Conservation (phyloP, 2,329 filamentous ascomycete species). For the Neofusicoccum parvum region DNA sequence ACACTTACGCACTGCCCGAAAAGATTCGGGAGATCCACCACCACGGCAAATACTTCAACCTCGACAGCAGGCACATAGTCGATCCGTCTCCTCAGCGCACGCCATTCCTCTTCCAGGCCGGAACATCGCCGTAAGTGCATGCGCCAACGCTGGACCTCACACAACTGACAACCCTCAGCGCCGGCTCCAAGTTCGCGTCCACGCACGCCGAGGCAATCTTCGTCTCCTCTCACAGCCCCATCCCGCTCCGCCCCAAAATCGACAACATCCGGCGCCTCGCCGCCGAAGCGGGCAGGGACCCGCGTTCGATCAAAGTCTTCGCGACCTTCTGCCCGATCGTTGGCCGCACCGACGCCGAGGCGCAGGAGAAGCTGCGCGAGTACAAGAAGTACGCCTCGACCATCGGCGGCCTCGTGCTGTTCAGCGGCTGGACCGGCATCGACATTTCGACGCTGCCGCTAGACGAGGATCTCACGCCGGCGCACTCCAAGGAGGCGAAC, state of each 20-base stretch:
- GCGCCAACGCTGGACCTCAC: too few species aligned
- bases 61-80: conserved; percentile 49
- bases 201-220: conserved; percentile 64
- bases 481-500: conserved; percentile 56
- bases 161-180: conserved; percentile 27
- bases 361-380: conserved; percentile 54
- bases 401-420: conserved; percentile 58
- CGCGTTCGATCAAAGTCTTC: conserved; percentile 57
- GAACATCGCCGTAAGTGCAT: conserved; percentile 49
- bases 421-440: conserved; percentile 63
- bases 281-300: conserved; percentile 56
- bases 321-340: conserved; percentile 40
- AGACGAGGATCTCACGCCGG: conserved; percentile 59
- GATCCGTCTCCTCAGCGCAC: conserved; percentile 46
- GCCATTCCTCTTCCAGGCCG: conserved; percentile 54
- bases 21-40: conserved; percentile 64
- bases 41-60: conserved; percentile 56
- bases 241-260: conserved; percentile 54
- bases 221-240: conserved; percentile 57
- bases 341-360: conserved; percentile 48
- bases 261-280: conserved; percentile 57
- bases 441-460: conserved; percentile 60
- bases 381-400: conserved; percentile 56
- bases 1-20: conserved; percentile 60
- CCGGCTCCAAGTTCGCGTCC: conserved; percentile 59